These are phyloP conservation scores for Boeremia exigua DNA, from an alignment of 2,329 filamentous ascomycete species.

Conservation along the genomic window DNA sequence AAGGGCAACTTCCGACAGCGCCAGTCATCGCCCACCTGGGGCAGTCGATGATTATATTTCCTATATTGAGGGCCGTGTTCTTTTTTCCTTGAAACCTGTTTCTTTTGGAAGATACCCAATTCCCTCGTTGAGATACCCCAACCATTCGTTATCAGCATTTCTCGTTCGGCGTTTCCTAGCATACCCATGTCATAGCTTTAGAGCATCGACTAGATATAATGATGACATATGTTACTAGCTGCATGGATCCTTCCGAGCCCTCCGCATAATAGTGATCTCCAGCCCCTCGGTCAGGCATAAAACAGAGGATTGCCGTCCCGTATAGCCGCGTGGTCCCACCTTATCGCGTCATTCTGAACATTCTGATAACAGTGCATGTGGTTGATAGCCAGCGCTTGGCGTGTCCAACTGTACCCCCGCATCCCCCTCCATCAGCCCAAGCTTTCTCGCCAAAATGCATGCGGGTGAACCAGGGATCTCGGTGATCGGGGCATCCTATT, in stretches of 20 bases:
- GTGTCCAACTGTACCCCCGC: constrained; percentile 10
- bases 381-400: constrained; percentile 12
- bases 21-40: constrained; percentile 46
- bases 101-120: constrained; percentile 35
- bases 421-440: constrained; percentile 14
- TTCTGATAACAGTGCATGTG: constrained; percentile 19
- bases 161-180: constrained; percentile 10
- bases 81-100: constrained; percentile 17
- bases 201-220: constrained; percentile 11
- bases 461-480: constrained; percentile 10
- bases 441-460: constrained; percentile 19
- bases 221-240: constrained; percentile 11
- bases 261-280: constrained; percentile 2
- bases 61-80: constrained; percentile 17
- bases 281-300: constrained; percentile 6
- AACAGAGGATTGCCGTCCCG: constrained; percentile 6
- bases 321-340: constrained; percentile 6
- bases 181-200: constrained; percentile 6
- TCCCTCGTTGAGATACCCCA: constrained; percentile 39
- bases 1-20: constrained; percentile 49
- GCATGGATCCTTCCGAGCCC: constrained; percentile 4
- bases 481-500: constrained; percentile 1
- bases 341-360: constrained; percentile 17
- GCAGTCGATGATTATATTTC: constrained; percentile 35
- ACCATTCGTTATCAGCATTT: constrained; percentile 32